phyloP scores from a whole-genome alignment of 306 rosid species.

The Lagenaria siceraria region DNA sequence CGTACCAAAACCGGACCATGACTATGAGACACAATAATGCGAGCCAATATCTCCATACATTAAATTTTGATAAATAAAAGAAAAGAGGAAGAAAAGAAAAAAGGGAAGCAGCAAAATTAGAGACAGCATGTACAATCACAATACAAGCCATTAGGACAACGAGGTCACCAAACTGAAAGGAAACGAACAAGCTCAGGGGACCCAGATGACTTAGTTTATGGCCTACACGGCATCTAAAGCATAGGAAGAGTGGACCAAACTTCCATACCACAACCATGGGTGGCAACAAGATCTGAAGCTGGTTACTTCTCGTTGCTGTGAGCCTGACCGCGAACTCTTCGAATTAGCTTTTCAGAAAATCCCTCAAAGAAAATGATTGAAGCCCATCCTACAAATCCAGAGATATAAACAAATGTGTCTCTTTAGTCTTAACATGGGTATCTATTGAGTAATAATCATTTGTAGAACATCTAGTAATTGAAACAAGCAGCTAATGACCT shows the following conservation, averaged over 20 bases:
- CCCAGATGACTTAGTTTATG: background rate
- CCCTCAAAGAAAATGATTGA: constrained; percentile 52
- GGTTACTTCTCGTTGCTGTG: constrained; percentile 13
- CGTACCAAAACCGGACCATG: background rate
- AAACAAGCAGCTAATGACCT: background rate
- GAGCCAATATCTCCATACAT: background rate
- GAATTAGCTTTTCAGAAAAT: constrained; percentile 57
- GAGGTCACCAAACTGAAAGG: constrained; percentile 1
- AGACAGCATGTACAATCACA: constrained; percentile 6
- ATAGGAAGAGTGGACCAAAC: background rate
- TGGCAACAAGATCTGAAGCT: constrained; percentile 16
- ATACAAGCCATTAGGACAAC: background rate
- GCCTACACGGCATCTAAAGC: background rate
- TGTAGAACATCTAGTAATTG: background rate
- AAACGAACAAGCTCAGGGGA: background rate
- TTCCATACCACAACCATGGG: constrained; percentile 16
- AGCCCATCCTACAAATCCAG: constrained; percentile 48
- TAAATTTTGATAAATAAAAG: background rate
- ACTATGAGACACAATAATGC: background rate
- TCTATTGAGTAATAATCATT: background rate
- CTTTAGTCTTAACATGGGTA: background rate
- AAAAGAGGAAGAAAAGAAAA: background rate
- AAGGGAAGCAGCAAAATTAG: background rate
- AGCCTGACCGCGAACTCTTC: constrained; percentile 6
- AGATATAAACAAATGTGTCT: background rate